Evolutionary conservation across 1,284 basidiomycete species (phyloP).

Genomic region (Cutaneotrichosporon cavernicola): DNA sequence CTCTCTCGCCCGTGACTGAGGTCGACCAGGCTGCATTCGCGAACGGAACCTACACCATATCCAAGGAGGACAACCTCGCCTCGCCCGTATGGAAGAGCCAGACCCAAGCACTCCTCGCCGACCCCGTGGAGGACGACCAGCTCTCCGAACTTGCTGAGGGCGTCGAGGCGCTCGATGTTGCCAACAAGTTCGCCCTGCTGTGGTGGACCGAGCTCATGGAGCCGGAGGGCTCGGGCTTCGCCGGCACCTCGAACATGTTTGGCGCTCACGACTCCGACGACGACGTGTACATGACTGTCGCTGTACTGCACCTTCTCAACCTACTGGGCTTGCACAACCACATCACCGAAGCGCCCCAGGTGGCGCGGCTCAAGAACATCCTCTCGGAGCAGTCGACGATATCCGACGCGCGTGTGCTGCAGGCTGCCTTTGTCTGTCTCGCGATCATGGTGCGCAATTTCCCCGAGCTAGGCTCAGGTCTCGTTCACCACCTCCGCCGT

Average conservation of each 20-base stretch:
- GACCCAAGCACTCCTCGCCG: slow-evolving; percentile 30
- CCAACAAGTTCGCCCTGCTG: slow-evolving; percentile 28
- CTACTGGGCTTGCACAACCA: slow-evolving; percentile 74
- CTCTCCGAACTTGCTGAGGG: slow-evolving; percentile 20
- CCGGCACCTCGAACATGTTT: slow-evolving; percentile 20
- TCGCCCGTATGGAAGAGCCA: slow-evolving; percentile 32
- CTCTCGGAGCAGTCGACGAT: slow-evolving; percentile 79
- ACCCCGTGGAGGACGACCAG: slow-evolving; percentile 20
- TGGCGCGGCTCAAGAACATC: slow-evolving; percentile 69
- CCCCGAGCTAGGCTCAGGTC: slow-evolving; percentile 70
- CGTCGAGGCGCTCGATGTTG: slow-evolving; percentile 26
- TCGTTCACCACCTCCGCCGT: slow-evolving; percentile 77
- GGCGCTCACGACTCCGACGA: slow-evolving; percentile 39
- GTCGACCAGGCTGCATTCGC: slow-evolving; percentile 30
- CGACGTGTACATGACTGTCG: slow-evolving; percentile 44
- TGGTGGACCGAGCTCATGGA: slow-evolving; percentile 48
- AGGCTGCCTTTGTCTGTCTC: slow-evolving; percentile 47
- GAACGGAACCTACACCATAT: slow-evolving; percentile 13
- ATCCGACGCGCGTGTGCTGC: slow-evolving; percentile 60
- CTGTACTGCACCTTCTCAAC: slow-evolving; percentile 69
- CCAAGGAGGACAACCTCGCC: background rate
- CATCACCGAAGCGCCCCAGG: slow-evolving; percentile 68
- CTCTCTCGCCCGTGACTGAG: slow-evolving; percentile 30
- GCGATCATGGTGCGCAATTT: slow-evolving; percentile 71
- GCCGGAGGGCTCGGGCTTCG: slow-evolving; percentile 12